These are phyloP conservation scores for Anaeramoeba ignava DNA, from an alignment of 78 protist genomes.

Conservation along the genomic window DNA sequence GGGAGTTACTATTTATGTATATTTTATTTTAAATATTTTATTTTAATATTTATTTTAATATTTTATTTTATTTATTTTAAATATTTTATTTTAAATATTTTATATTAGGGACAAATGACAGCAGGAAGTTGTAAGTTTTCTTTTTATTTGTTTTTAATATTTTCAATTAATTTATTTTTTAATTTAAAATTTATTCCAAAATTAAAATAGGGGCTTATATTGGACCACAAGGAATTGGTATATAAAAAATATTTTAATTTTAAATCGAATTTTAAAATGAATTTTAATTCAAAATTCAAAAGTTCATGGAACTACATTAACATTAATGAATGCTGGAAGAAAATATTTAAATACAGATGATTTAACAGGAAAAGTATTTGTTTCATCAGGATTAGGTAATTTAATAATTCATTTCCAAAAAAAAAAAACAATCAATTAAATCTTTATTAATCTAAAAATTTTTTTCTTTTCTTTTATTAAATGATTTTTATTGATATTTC, in stretches of 20 bases:
- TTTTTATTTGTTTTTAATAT: neutral
- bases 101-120: neutral
- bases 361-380: constrained; percentile 28
- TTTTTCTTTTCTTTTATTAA: too few species aligned
- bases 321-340: constrained; percentile 72
- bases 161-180: neutral
- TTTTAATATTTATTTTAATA: neutral
- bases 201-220: neutral
- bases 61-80: neutral
- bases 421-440: too few species aligned
- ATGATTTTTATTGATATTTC: too few species aligned
- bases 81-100: neutral
- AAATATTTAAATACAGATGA: constrained; percentile 35
- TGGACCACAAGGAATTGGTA: neutral
- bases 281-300: neutral
- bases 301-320: constrained; percentile 76
- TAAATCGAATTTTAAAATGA: neutral
- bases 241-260: neutral
- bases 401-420: too few species aligned
- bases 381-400: constrained; percentile 79
- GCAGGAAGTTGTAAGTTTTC: neutral
- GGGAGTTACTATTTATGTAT: constrained; percentile 66
- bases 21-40: neutral
- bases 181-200: neutral
- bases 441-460: too few species aligned